Conservation (phyloP, 129 eudicot genomes). For the Escallonia rubra region DNA sequence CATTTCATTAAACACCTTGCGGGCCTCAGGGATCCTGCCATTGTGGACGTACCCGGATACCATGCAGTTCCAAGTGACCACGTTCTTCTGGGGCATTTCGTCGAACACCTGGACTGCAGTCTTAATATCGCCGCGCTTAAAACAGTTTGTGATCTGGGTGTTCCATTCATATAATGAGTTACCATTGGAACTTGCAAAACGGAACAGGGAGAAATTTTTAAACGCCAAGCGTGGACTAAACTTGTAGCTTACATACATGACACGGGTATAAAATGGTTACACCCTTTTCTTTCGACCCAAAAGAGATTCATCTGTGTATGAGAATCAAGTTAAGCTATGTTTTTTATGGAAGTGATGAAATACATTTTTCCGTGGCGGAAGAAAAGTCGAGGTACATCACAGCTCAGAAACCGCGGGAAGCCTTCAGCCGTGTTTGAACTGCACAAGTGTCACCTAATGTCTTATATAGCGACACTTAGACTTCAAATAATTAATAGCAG, state of each 20-base stretch:
- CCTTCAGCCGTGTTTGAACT: no score
- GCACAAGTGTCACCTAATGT: no score
- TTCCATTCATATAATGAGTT: slow-evolving; percentile 39
- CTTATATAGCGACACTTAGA: no score
- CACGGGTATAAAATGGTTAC: background rate
- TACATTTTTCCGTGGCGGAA: no score
- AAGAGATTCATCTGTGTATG: no score
- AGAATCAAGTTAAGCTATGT: no score
- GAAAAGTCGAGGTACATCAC: no score
- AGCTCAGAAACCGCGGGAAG: no score
- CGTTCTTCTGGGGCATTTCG: slow-evolving; percentile 48
- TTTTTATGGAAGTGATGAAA: no score
- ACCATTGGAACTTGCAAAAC: slow-evolving; percentile 11
- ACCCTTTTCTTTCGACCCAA: no score
- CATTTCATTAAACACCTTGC: slow-evolving; percentile 49
- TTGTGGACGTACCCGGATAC: slow-evolving; percentile 46
- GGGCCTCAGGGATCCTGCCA: slow-evolving; percentile 41
- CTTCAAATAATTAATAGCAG: no score
- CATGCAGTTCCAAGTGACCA: slow-evolving; percentile 64
- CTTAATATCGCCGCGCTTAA: slow-evolving; percentile 44
- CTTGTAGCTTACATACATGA: slow-evolving; percentile 7
- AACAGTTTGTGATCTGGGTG: slow-evolving; percentile 40
- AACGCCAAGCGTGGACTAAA: slow-evolving; percentile 4
- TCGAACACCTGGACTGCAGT: slow-evolving; percentile 34
- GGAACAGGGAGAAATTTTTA: slow-evolving; percentile 1